Evolutionary conservation across 495 filamentous ascomycete genomes (phyloP).

Genomic region (Penicillium cataractarum): DNA sequence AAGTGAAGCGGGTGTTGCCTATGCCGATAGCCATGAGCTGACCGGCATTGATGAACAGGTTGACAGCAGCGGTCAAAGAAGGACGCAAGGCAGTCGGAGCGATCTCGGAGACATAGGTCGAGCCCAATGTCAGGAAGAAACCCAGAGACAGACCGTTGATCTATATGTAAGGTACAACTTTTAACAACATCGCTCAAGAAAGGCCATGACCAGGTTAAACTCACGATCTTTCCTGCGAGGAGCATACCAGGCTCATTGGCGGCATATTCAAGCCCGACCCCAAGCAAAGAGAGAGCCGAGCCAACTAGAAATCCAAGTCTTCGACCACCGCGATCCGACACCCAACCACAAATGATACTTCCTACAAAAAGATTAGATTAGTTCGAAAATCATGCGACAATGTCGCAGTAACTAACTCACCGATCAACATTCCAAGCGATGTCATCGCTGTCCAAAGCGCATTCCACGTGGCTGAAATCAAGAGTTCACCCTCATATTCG

Average conservation of each 20-base stretch:
- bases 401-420: neutral
- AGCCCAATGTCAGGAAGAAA: neutral
- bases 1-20: neutral
- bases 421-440: neutral
- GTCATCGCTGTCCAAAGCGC: neutral
- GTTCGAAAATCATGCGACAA: neutral
- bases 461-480: neutral
- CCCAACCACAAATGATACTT: neutral
- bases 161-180: neutral
- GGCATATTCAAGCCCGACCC: neutral
- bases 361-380: neutral
- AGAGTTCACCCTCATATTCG: neutral
- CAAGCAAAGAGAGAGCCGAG: neutral
- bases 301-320: neutral
- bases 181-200: neutral
- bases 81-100: neutral
- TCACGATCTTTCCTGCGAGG: neutral
- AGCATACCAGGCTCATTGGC: neutral
- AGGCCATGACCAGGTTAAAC: neutral
- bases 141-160: neutral
- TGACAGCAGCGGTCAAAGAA: neutral
- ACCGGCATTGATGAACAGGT: neutral
- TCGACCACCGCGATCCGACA: neutral
- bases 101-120: neutral
- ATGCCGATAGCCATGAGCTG: neutral